Conservation (phyloP, 345 rosid genomes). For the Lumnitzera littorea region DNA sequence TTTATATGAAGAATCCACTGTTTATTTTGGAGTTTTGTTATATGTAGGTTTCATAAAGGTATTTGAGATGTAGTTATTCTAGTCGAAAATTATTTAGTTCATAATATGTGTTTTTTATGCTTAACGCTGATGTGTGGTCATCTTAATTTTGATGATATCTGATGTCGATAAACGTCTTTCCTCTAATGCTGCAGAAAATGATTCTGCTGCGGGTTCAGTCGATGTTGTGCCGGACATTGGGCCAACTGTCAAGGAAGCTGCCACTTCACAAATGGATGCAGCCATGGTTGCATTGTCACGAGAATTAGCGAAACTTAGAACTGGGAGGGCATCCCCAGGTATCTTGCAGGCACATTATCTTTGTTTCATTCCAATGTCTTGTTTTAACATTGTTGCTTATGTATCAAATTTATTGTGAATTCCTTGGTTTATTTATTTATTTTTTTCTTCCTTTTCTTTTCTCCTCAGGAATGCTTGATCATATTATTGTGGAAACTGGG, state of each 20-base stretch:
- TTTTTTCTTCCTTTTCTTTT: too few relatives aligned
- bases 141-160: not conserved
- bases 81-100: too few relatives aligned
- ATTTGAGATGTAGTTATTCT: too few relatives aligned
- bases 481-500: constrained; percentile 70
- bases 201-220: constrained; percentile 41
- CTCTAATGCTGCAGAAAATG: constrained; percentile 49
- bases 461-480: constrained; percentile 86
- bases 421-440: constrained; percentile 4
- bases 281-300: constrained; percentile 70
- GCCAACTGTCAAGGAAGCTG: constrained; percentile 51
- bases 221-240: constrained; percentile 58
- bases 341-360: too few relatives aligned
- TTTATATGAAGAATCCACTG: too few relatives aligned
- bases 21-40: too few relatives aligned
- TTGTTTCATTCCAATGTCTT: too few relatives aligned
- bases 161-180: not conserved
- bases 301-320: constrained; percentile 70
- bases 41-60: too few relatives aligned
- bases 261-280: constrained; percentile 83
- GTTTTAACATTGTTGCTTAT: not conserved
- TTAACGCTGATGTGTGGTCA: too few relatives aligned
- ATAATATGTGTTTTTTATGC: too few relatives aligned
- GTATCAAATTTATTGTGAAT: not conserved
- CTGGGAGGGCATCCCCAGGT: constrained; percentile 92